These are phyloP conservation scores for Ophiosphaerella korrae DNA, from an alignment of 2,329 filamentous ascomycete species.

Conservation along the genomic window DNA sequence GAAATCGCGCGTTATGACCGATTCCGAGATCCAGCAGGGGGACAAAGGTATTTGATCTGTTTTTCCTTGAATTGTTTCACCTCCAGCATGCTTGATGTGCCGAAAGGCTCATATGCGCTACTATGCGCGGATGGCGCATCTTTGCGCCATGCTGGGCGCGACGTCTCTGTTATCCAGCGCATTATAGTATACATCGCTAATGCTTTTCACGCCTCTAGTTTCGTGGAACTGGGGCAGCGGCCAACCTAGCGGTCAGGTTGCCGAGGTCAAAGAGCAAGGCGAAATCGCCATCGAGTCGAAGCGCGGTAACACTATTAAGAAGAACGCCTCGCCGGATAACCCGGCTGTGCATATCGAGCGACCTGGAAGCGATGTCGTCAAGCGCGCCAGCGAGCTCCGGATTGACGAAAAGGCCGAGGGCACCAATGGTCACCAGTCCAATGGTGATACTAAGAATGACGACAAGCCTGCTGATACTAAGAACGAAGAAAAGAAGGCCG, in stretches of 20 bases:
- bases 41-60: constrained; percentile 39
- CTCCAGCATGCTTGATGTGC: not conserved
- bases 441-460: constrained; percentile 45
- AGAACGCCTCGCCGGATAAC: constrained; percentile 64
- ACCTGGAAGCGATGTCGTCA: constrained; percentile 68
- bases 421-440: constrained; percentile 37
- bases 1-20: constrained; percentile 37
- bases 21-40: constrained; percentile 42
- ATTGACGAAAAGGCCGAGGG: constrained; percentile 55
- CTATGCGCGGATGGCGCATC: constrained; percentile 5
- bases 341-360: constrained; percentile 65
- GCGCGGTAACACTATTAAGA: constrained; percentile 67
- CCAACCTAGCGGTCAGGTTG: constrained; percentile 62
- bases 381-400: constrained; percentile 64
- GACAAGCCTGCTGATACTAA: constrained; percentile 39
- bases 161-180: constrained; percentile 16
- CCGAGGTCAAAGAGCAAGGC: constrained; percentile 63
- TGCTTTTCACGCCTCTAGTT: constrained; percentile 51
- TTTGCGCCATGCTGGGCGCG: constrained; percentile 7
- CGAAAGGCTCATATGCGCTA: not conserved
- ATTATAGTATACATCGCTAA: constrained; percentile 22
- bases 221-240: constrained; percentile 66
- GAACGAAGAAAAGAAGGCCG: constrained; percentile 35
- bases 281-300: constrained; percentile 66
- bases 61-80: not conserved